phyloP scores from a whole-genome alignment of 208 protist species.

The Lotmaria passim region DNA sequence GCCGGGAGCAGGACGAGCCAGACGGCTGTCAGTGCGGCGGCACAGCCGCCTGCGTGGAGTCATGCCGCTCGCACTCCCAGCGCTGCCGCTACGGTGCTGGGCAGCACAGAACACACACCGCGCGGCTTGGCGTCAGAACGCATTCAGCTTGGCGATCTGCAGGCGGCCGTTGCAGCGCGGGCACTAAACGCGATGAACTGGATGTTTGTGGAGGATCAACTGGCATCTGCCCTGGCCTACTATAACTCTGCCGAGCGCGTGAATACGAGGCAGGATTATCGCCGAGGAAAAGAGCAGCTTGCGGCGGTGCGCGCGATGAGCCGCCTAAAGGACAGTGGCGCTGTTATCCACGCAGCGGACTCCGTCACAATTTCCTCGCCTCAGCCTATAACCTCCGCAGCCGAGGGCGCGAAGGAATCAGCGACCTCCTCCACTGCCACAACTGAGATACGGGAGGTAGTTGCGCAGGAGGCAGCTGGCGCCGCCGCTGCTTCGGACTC shows the following conservation, averaged over 20 bases:
- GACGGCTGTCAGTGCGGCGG: slow-evolving; percentile 1
- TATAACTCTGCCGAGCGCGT: slow-evolving; percentile 54
- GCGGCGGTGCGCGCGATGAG: slow-evolving; percentile 49
- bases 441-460: background rate
- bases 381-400: background rate
- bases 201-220: slow-evolving; percentile 71
- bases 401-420: background rate
- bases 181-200: slow-evolving; percentile 63
- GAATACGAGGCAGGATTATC: slow-evolving; percentile 27
- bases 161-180: slow-evolving; percentile 25
- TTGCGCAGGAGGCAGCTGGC: background rate
- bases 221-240: slow-evolving; percentile 52
- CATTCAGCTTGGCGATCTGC: slow-evolving; percentile 23
- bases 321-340: slow-evolving; percentile 57
- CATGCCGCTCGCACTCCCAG: slow-evolving; percentile 54
- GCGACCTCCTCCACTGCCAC: background rate
- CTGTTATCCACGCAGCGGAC: slow-evolving; percentile 52
- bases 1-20: background rate
- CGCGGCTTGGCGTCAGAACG: background rate
- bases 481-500: background rate
- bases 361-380: slow-evolving; percentile 40
- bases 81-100: background rate
- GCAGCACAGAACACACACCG: background rate
- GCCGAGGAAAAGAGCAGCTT: slow-evolving; percentile 51
- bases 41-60: slow-evolving; percentile 52